phyloP scores from a whole-genome alignment of 2,329 filamentous ascomycete genomes.

The Aspergillus sp. region DNA sequence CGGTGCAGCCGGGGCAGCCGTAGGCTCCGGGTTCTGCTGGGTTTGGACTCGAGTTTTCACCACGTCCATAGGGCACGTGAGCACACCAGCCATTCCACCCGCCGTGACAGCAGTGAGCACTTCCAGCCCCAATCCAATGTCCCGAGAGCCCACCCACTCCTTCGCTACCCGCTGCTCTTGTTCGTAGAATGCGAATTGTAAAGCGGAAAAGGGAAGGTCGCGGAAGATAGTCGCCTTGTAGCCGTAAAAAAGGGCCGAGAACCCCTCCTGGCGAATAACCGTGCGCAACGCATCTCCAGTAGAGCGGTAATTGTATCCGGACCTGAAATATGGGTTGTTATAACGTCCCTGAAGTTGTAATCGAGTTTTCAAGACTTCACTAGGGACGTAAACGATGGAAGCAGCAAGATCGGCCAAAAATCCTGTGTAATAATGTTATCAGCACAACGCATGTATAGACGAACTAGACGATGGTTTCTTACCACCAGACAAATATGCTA shows the following conservation, averaged over 20 bases:
- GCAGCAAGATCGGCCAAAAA: conserved; percentile 90
- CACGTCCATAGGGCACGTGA: conserved; percentile 94
- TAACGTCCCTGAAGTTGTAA: conserved; percentile 90
- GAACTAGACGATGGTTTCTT: conserved; percentile 26
- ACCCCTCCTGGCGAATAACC: conserved; percentile 79
- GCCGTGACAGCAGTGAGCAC: conserved; percentile 86
- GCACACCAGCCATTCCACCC: conserved; percentile 86
- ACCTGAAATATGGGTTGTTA: conserved; percentile 91
- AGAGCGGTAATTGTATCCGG: conserved; percentile 92
- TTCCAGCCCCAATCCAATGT: conserved; percentile 83
- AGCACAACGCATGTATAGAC: not conserved
- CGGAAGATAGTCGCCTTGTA: conserved; percentile 94
- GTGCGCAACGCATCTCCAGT: conserved; percentile 82
- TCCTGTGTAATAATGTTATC: conserved; percentile 50
- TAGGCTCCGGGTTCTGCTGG: conserved; percentile 64
- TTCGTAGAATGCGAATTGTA: conserved; percentile 98
- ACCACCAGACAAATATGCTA: conserved; percentile 87
- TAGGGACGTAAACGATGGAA: conserved; percentile 91
- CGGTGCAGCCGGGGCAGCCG: conserved; percentile 16
- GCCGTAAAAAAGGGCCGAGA: conserved; percentile 87
- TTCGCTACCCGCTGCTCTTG: conserved; percentile 83
- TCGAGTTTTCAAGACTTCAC: conserved; percentile 96
- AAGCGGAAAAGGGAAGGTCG: conserved; percentile 90
- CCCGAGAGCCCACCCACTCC: conserved; percentile 71
- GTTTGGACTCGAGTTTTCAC: conserved; percentile 97